Percentiles rank a stretch among this genome's conserved stretches.
Conservation (phyloP, 2,329 filamentous ascomycete species). For the Alternaria arborescens region DNA sequence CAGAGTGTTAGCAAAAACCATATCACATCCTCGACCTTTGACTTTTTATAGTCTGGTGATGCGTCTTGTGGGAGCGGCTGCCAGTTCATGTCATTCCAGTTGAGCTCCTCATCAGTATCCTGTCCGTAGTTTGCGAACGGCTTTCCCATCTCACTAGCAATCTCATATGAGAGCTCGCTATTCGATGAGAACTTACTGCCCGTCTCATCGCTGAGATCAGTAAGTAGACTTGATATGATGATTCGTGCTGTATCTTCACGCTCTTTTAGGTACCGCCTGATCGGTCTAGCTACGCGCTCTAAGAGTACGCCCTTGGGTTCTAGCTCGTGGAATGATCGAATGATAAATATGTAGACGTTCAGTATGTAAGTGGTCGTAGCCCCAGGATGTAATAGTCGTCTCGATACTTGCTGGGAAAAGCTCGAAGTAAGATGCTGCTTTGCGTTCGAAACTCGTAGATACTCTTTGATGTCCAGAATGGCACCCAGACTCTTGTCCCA, state of each 20-base stretch:
- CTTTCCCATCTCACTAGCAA: slow-evolving; percentile 72
- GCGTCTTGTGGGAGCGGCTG: slow-evolving; percentile 92
- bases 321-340: slow-evolving; percentile 76
- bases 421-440: slow-evolving; percentile 74
- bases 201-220: slow-evolving; percentile 63
- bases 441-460: slow-evolving; percentile 72
- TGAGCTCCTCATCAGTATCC: slow-evolving; percentile 69
- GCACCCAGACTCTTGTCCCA: slow-evolving; percentile 78
- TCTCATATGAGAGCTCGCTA: slow-evolving; percentile 71
- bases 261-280: slow-evolving; percentile 79
- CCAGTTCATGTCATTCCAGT: slow-evolving; percentile 95
- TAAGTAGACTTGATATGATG: slow-evolving; percentile 76
- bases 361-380: slow-evolving; percentile 79
- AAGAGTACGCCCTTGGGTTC: slow-evolving; percentile 81
- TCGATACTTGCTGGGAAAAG: slow-evolving; percentile 72
- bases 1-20: slow-evolving; percentile 88
- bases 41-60: slow-evolving; percentile 85
- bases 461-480: slow-evolving; percentile 75
- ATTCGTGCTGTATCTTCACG: slow-evolving; percentile 80
- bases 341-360: slow-evolving; percentile 80
- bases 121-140: slow-evolving; percentile 64
- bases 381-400: slow-evolving; percentile 76
- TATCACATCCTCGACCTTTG: slow-evolving; percentile 89
- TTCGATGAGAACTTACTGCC: slow-evolving; percentile 60
- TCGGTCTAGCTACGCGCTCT: slow-evolving; percentile 74